Evolutionary conservation across 1,284 basidiomycete species (phyloP), one percentile per base, ranked within the genome.

Genomic region (Cystobasidium pallidum): DNA sequence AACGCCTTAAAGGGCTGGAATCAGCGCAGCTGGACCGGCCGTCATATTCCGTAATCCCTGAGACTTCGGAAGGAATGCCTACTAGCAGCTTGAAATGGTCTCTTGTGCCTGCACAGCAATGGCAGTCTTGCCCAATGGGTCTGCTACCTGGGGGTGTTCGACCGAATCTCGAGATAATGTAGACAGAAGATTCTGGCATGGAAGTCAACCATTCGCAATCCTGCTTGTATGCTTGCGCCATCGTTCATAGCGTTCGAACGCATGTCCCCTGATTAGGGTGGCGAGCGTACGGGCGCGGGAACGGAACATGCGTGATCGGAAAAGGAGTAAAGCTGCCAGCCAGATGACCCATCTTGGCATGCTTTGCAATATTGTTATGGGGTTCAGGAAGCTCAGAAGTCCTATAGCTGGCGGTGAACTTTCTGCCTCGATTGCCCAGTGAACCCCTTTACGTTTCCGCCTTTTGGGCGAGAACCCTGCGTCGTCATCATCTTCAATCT

Each of bases 371-470:
- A 71, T 10, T 51, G 30, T 34, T 1, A 64, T 26, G 0, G 59
- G 59, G n/a, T 32, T 47, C 15, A 57, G n/a, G 7, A 63, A 24
- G 54, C 24, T 1, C 24, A 32, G 7, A 8, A 28, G 19, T 36
- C 17, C 6, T 10, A 11, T 26, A 36, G 15, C 21, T n/a, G 10
- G 61, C 49, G 19, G 11, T 17, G 41, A 24, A 24, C 30, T 45
- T 24, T 28, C 49, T 19, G 47, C 61, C 26, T 71, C 68, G 3
- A 39, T 15, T n/a, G 59, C 68, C 68, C 68, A 71, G 32, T 58
- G 68, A 13, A 71, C 68, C 34, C 68, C 68, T 55, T 71, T 71
- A 11, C 52, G 49, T 54, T 68, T 68, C 30, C 45, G 61, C 19
- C 59, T 24, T 26, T 57, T 63, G 15, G 45, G 32, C 36, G 68